These are phyloP conservation scores for Sporobolomyces pararoseus DNA, from an alignment of 768 basidiomycete genomes.

Conservation along the genomic window DNA sequence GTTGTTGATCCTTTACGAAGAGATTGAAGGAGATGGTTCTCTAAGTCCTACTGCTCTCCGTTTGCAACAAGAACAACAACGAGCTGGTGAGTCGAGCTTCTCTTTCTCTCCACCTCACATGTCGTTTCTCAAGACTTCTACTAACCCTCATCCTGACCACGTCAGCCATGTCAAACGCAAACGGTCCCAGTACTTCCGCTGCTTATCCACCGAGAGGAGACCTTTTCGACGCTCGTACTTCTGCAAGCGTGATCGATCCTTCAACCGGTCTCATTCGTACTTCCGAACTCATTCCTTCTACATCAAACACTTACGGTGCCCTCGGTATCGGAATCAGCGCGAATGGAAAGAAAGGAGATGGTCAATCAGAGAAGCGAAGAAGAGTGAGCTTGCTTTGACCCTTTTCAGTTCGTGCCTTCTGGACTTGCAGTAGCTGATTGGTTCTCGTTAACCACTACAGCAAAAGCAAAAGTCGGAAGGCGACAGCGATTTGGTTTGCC, in stretches of 20 bases:
- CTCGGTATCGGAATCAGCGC: slow-evolving; percentile 44
- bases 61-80: not conserved
- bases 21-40: slow-evolving; percentile 40
- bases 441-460: not conserved
- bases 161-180: not conserved
- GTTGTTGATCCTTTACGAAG: slow-evolving; percentile 45
- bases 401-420: not conserved
- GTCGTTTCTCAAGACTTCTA: too few species aligned
- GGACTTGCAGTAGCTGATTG: not conserved
- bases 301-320: slow-evolving; percentile 44
- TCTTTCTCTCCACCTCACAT: not conserved
- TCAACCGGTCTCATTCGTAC: slow-evolving; percentile 39
- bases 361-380: slow-evolving; percentile 39
- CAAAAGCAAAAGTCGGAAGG: slow-evolving; percentile 39
- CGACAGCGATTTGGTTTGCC: slow-evolving; percentile 45
- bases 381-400: slow-evolving; percentile 18
- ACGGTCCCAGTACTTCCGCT: not conserved
- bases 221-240: slow-evolving; percentile 19
- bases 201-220: slow-evolving; percentile 21
- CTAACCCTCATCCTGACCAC: too few species aligned
- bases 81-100: not conserved
- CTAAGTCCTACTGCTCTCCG: not conserved
- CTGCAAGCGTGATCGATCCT: slow-evolving; percentile 37
- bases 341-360: slow-evolving; percentile 35
- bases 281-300: slow-evolving; percentile 36